A percentile compares a stretch with the other conserved stretches of the same genome.
These are phyloP conservation scores for Colletotrichum magnum DNA, from an alignment of 2,329 filamentous ascomycete genomes.

Conservation along the genomic window DNA sequence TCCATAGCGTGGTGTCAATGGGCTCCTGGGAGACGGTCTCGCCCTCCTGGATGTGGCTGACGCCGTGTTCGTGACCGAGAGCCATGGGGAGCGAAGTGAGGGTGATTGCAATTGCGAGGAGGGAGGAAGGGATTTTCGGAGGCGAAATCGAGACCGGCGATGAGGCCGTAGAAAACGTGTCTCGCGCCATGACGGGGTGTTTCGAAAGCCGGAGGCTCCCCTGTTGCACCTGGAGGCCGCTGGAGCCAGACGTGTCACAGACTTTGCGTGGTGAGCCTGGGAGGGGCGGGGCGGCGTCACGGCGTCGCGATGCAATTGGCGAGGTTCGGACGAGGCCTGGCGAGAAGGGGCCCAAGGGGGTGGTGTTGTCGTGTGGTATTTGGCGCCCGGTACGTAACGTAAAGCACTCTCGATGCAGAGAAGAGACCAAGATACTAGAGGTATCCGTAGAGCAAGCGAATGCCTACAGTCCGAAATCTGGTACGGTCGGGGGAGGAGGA, in stretches of 20 bases:
- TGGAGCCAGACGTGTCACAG: conserved; percentile 40
- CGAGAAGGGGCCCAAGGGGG: conserved; percentile 4
- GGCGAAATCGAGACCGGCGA: conserved; percentile 10
- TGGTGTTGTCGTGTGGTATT: conserved; percentile 1
- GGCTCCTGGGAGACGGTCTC: conserved; percentile 79
- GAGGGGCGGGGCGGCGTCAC: conserved; percentile 33
- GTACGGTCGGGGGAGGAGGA: neutral
- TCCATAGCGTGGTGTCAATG: conserved; percentile 89
- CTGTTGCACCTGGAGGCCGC: conserved; percentile 22
- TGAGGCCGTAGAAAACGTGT: conserved; percentile 35
- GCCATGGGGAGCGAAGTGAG: conserved; percentile 40
- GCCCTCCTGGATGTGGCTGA: conserved; percentile 76
- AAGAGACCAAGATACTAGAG: neutral
- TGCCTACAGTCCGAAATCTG: conserved; percentile 23
- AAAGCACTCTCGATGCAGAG: neutral
- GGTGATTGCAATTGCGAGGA: conserved; percentile 24
- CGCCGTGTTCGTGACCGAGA: conserved; percentile 63
- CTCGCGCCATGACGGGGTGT: conserved; percentile 36
- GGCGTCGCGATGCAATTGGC: conserved; percentile 38
- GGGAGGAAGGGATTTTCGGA: conserved; percentile 12
- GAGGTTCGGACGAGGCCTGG: conserved; percentile 35
- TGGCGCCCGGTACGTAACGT: conserved; percentile 2
- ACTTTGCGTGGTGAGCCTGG: conserved; percentile 26
- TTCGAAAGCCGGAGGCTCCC: conserved; percentile 30
- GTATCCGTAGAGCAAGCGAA: conserved; percentile 34